Percentiles rank a stretch among this genome's conserved stretches.
Conservation (phyloP, 1,284 basidiomycete genomes). For the Sporisorium graminicola region DNA sequence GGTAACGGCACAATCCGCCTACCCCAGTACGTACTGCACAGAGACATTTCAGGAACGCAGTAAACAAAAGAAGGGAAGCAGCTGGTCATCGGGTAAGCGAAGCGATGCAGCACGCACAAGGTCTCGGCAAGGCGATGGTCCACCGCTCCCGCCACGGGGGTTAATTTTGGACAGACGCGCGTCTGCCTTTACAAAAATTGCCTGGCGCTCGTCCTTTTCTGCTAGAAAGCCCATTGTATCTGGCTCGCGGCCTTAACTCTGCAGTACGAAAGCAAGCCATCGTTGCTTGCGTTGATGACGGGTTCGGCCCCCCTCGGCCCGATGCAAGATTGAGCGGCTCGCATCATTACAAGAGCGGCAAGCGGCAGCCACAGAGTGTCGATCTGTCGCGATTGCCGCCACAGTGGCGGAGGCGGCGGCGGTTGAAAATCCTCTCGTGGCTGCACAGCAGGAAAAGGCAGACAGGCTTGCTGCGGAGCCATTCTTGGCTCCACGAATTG, state of each 20-base stretch:
- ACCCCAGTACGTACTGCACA: not conserved
- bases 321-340: not conserved
- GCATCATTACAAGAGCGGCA: not conserved
- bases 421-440: too few species aligned
- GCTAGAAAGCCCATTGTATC: not conserved
- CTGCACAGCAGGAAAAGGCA: not conserved
- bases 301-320: not conserved
- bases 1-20: not conserved
- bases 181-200: not conserved
- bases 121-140: not conserved
- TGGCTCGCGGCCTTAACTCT: too few species aligned
- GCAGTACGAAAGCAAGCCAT: not conserved
- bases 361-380: not conserved
- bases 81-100: not conserved
- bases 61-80: not conserved
- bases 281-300: not conserved
- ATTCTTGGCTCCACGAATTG: not conserved
- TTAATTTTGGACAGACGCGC: not conserved
- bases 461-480: not conserved
- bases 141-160: not conserved
- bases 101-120: not conserved
- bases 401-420: not conserved
- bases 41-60: not conserved
- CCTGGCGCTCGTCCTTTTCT: not conserved
- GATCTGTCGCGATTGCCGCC: constrained; percentile 2